A percentile compares a stretch with the other conserved stretches of the same genome.
phyloP scores from a whole-genome alignment of 495 filamentous ascomycete species.

The Aspergillus mulundensis region DNA sequence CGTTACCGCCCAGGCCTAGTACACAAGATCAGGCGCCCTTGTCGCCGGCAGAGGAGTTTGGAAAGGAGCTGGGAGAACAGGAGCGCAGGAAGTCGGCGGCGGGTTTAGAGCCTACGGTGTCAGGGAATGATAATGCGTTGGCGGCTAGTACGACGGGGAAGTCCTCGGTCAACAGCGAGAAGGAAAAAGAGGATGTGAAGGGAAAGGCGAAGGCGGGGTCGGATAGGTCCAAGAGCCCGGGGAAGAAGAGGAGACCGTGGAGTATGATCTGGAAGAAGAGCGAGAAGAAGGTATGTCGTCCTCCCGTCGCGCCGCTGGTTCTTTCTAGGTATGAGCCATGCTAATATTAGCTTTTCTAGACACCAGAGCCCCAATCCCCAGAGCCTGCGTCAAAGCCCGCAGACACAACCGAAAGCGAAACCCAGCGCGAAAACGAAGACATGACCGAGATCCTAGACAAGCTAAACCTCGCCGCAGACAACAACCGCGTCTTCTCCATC shows the following conservation, averaged over 20 bases:
- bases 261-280: slow-evolving; percentile 42
- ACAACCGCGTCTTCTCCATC: slow-evolving; percentile 79
- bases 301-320: neutral
- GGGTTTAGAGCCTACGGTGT: neutral
- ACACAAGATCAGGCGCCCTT: slow-evolving; percentile 25
- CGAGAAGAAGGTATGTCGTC: slow-evolving; percentile 35
- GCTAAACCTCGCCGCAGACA: slow-evolving; percentile 70
- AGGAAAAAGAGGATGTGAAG: neutral
- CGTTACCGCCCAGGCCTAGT: neutral
- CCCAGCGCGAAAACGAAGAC: slow-evolving; percentile 64
- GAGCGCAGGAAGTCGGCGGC: slow-evolving; percentile 22
- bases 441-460: slow-evolving; percentile 71
- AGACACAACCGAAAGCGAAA: slow-evolving; percentile 30
- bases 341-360: neutral
- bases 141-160: slow-evolving; percentile 6
- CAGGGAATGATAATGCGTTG: slow-evolving; percentile 1
- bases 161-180: neutral
- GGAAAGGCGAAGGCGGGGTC: slow-evolving; percentile 16
- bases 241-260: slow-evolving; percentile 45
- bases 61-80: slow-evolving; percentile 35
- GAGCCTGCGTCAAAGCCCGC: neutral
- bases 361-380: neutral
- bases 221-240: slow-evolving; percentile 11
- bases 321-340: neutral
- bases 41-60: slow-evolving; percentile 37